Evolutionary conservation across 2,329 filamentous ascomycete species (phyloP).

Genomic region (Helotiales sp.): DNA sequence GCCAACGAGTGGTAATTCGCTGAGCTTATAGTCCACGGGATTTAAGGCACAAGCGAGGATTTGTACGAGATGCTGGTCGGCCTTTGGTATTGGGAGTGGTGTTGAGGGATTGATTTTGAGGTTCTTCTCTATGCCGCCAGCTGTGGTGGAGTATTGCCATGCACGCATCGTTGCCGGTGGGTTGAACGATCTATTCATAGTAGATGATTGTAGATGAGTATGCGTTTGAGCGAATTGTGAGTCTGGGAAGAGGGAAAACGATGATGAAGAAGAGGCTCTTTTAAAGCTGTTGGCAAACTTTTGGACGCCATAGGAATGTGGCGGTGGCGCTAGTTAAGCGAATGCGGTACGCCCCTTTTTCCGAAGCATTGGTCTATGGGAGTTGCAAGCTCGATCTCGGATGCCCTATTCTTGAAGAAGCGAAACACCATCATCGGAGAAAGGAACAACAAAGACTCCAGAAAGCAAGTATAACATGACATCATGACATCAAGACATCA

Average conservation of each 20-base stretch:
- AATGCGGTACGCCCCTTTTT: background rate
- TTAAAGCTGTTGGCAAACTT: background rate
- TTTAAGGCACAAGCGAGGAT: constrained; percentile 22
- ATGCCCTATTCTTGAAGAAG: too few species aligned
- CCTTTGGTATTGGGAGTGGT: constrained; percentile 10
- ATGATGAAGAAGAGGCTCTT: background rate
- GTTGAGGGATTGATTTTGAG: constrained; percentile 16
- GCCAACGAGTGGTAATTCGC: constrained; percentile 47
- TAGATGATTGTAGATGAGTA: too few species aligned
- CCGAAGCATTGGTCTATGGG: too few species aligned
- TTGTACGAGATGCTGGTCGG: constrained; percentile 19
- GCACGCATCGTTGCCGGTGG: constrained; percentile 11
- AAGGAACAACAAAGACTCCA: too few species aligned
- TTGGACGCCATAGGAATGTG: background rate
- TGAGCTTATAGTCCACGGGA: constrained; percentile 59
- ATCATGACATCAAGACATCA: too few species aligned
- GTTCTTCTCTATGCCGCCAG: constrained; percentile 17
- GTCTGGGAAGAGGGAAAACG: background rate
- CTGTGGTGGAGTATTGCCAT: constrained; percentile 18
- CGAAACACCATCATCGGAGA: too few species aligned
- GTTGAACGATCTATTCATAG: background rate
- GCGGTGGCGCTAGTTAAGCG: background rate
- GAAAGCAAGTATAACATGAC: too few species aligned
- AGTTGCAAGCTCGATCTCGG: too few species aligned
- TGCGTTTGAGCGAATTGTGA: background rate